These are phyloP conservation scores for Gracilaria caudata DNA, from an alignment of 23 red algal genomes.

Conservation along the genomic window DNA sequence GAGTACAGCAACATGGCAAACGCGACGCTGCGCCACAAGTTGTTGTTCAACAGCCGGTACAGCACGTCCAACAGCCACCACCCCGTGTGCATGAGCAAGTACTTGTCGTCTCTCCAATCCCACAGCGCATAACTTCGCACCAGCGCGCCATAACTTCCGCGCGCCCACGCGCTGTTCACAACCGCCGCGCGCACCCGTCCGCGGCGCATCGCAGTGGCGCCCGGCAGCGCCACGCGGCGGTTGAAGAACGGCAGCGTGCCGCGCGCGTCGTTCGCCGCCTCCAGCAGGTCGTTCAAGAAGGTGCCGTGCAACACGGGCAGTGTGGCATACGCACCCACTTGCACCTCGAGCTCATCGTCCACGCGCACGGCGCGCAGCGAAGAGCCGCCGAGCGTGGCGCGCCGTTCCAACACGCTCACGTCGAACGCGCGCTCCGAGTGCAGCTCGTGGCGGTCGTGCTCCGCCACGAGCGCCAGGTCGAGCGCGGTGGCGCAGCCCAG, in stretches of 20 bases:
- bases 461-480: slow-evolving; percentile 52
- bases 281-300: slow-evolving; percentile 33
- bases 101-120: slow-evolving; percentile 49
- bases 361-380: slow-evolving; percentile 27
- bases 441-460: slow-evolving; percentile 1
- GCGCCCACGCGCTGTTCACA: slow-evolving; percentile 1
- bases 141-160: slow-evolving; percentile 27
- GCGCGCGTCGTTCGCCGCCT: slow-evolving; percentile 37
- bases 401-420: slow-evolving; percentile 39
- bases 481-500: slow-evolving; percentile 58
- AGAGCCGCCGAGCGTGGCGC: slow-evolving; percentile 14
- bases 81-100: slow-evolving; percentile 14
- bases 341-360: slow-evolving; percentile 17
- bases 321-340: slow-evolving; percentile 52
- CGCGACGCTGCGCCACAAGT: slow-evolving; percentile 33
- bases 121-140: slow-evolving; percentile 44
- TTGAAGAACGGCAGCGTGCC: slow-evolving; percentile 26
- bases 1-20: slow-evolving; percentile 22
- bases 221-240: slow-evolving; percentile 20
- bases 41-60: slow-evolving; percentile 41
- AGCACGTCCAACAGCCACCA: slow-evolving; percentile 43
- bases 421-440: background rate
- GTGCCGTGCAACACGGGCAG: slow-evolving; percentile 28
- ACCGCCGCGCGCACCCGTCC: background rate
- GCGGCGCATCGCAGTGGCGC: slow-evolving; percentile 4